phyloP scores from a whole-genome alignment of 441 rosid species.

The Euphorbia corollata region DNA sequence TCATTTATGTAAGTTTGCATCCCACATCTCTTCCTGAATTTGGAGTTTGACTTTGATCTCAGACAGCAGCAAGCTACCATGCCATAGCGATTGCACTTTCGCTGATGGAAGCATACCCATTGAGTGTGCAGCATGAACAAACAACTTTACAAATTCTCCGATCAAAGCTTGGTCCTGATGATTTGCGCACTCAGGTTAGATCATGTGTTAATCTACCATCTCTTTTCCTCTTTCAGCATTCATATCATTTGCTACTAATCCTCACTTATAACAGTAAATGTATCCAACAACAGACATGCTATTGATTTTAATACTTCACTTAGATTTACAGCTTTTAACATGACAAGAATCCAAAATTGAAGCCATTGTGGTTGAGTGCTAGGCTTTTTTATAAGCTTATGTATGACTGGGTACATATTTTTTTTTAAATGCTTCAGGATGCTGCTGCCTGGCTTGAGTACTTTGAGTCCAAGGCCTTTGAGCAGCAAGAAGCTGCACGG shows the following conservation, averaged over 20 bases:
- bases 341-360: not conserved
- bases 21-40: no score
- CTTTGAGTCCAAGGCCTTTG: conserved; percentile 62
- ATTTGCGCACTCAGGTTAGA: conserved; percentile 61
- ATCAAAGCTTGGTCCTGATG: conserved; percentile 56
- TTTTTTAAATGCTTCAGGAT: conserved; percentile 38
- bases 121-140: conserved; percentile 68
- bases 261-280: not conserved
- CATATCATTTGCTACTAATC: conserved; percentile 3
- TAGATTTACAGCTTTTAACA: not conserved
- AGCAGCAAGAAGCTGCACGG: conserved; percentile 62
- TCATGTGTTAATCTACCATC: conserved; percentile 26
- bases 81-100: conserved; percentile 77
- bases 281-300: not conserved
- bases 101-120: conserved; percentile 65
- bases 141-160: conserved; percentile 58
- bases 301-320: no score
- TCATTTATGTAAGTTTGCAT: no score
- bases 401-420: not conserved
- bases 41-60: conserved; percentile 17
- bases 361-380: not conserved
- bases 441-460: conserved; percentile 82
- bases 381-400: not conserved
- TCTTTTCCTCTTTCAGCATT: conserved; percentile 57
- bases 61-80: conserved; percentile 77